These are phyloP conservation scores for Elsinoe australis DNA, from an alignment of 2,329 filamentous ascomycete genomes.

Conservation along the genomic window DNA sequence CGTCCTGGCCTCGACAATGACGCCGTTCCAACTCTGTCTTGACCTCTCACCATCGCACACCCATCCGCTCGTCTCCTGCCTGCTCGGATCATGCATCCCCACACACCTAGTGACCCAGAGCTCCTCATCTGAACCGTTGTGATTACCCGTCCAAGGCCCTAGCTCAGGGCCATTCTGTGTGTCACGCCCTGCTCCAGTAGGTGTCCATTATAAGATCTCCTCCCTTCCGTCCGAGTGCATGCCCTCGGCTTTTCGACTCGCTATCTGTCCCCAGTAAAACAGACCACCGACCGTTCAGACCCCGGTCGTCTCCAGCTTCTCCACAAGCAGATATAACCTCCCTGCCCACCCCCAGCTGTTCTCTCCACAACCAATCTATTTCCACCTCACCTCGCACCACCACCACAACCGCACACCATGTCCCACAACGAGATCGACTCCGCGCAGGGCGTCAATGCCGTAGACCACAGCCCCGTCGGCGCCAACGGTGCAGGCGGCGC, in stretches of 20 bases:
- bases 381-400: constrained; percentile 16
- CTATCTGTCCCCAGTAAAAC: neutral
- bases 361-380: neutral
- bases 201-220: constrained; percentile 1
- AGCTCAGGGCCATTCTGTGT: neutral
- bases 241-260: constrained; percentile 9
- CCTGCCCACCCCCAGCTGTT: neutral
- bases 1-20: constrained; percentile 9
- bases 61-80: neutral
- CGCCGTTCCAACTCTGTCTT: constrained; percentile 13
- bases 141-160: constrained; percentile 8
- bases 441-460: constrained; percentile 25
- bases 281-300: neutral
- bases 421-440: constrained; percentile 30
- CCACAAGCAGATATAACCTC: constrained; percentile 1
- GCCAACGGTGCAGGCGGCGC: too few species aligned
- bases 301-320: constrained; percentile 14
- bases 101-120: constrained; percentile 9
- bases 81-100: constrained; percentile 1
- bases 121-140: constrained; percentile 4
- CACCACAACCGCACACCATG: constrained; percentile 41
- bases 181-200: neutral
- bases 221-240: too few species aligned
- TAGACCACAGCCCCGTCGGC: constrained; percentile 33
- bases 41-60: constrained; percentile 9